Percentiles rank a stretch among this genome's conserved stretches.
phyloP scores from a whole-genome alignment of 2,329 filamentous ascomycete species.

The Hawksworthiomyces lignivorus region DNA sequence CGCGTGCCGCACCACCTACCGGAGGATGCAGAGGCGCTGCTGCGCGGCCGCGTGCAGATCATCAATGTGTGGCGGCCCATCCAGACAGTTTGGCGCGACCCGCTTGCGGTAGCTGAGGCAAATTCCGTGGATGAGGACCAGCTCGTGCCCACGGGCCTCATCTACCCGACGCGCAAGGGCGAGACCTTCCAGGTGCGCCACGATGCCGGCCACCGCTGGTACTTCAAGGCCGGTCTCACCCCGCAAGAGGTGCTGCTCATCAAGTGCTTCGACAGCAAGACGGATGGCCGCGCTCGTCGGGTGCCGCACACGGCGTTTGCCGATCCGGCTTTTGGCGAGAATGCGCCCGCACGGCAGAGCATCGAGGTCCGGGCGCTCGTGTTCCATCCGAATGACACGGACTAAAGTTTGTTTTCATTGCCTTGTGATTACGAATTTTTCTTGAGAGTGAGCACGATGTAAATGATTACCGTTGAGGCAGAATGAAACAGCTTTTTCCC shows the following conservation, averaged over 20 bases:
- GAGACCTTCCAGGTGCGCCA: constrained; percentile 34
- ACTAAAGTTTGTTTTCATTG: too few species aligned
- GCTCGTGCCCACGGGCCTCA: constrained; percentile 39
- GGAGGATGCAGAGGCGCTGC: constrained; percentile 34
- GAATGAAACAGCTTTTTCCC: too few species aligned
- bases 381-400: constrained; percentile 23
- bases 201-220: constrained; percentile 18
- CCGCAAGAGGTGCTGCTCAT: constrained; percentile 15
- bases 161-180: constrained; percentile 43
- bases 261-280: constrained; percentile 23
- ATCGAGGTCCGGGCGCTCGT: constrained; percentile 48
- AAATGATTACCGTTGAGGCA: too few species aligned
- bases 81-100: constrained; percentile 43
- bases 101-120: constrained; percentile 46
- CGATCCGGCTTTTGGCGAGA: constrained; percentile 29
- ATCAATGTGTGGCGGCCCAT: constrained; percentile 48
- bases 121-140: constrained; percentile 41
- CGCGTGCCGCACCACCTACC: constrained; percentile 38
- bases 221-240: constrained; percentile 11
- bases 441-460: too few species aligned
- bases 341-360: constrained; percentile 37
- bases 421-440: too few species aligned
- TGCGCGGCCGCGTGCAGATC: constrained; percentile 42
- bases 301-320: constrained; percentile 48
- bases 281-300: constrained; percentile 33